Percentiles rank a stretch among this genome's conserved stretches.
These are phyloP conservation scores for Sporothrix mexicana DNA, from an alignment of 2,329 filamentous ascomycete genomes.

Conservation along the genomic window DNA sequence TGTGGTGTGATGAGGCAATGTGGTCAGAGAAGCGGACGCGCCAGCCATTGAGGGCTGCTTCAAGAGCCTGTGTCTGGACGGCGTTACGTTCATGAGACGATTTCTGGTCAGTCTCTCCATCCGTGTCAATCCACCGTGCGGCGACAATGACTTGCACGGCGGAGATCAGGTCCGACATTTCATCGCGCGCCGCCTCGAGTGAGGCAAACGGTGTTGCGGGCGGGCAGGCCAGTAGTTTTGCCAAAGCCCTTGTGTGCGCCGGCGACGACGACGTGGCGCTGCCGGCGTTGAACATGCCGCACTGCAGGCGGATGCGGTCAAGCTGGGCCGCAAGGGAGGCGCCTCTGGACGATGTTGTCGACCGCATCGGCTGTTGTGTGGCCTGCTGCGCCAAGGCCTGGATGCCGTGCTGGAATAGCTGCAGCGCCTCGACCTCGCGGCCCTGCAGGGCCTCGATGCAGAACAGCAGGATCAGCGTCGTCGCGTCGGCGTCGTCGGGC, in stretches of 20 bases:
- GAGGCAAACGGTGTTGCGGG: neutral
- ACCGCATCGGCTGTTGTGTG: neutral
- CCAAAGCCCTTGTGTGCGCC: neutral
- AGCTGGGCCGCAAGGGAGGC: constrained; percentile 5
- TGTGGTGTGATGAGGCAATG: neutral
- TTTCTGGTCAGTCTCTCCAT: neutral
- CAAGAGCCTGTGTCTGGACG: neutral
- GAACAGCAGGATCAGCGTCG: constrained; percentile 22
- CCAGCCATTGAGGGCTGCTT: constrained; percentile 2
- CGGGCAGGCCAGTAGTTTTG: neutral
- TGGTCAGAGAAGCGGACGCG: neutral
- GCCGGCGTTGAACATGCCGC: constrained; percentile 15
- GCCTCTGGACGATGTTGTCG: neutral
- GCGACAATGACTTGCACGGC: neutral
- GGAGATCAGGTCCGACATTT: neutral
- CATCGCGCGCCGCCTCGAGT: constrained; percentile 11
- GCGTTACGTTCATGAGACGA: neutral
- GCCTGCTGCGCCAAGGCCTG: neutral
- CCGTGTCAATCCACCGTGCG: neutral
- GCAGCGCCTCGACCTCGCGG: constrained; percentile 21
- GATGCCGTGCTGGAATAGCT: constrained; percentile 18
- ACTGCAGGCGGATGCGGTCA: constrained; percentile 14
- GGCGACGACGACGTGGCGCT: neutral
- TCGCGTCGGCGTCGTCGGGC: neutral
- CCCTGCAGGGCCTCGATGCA: constrained; percentile 31